Base-by-base conservation (phyloP, 306 rosid genomes). In the Comarum palustre region DNA sequence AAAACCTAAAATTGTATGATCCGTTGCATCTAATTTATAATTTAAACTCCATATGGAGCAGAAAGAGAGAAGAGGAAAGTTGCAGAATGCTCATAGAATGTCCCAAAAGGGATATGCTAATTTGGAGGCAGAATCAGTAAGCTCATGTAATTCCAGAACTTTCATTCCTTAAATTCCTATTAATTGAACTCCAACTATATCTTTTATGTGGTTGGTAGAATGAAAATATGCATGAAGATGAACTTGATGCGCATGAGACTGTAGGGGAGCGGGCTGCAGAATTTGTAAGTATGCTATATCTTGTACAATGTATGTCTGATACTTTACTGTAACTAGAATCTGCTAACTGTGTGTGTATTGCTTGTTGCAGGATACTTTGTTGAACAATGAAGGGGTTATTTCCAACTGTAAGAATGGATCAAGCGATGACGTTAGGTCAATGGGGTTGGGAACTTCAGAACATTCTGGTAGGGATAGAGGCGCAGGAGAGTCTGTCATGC, bases 41-140 rank as follows among this genome's bases (percentile, higher is more conserved):
- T 36, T 1, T 66, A 69, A 48, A 69, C 59, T 29, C 46, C 73
- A 69, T 38, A 31, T 27, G 42, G 73, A 69, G 38, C 73, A 69
- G 73, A 17, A 69, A 69, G 46, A 48, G 45, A 69, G 45, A 48
- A 69, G 73, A 43, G 43, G 29, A 5, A 48, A 48, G 59, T 17
- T 69, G 42, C 59, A 69, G 43, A 17, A 69, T 19, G 27, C 59
- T 48, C 59, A 48, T 32, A 69, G 60, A 31, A 48, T 69, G 73
- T 31, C 61, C 19, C 31, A 13, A 50, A 48, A 19, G 39, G 60
- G 59, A 31, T 31, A 48, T 11, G 43, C 59, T 9, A 4, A 8
- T 48, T 69, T 48, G 31, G 60, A 69, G 60, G 73, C 60, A 10
- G 73, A 69, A 69, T 32, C n/a, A 48, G 73, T 69, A 31, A 47